These are phyloP conservation scores for Sonneratia alba DNA, from an alignment of 345 rosid species.

Conservation along the genomic window DNA sequence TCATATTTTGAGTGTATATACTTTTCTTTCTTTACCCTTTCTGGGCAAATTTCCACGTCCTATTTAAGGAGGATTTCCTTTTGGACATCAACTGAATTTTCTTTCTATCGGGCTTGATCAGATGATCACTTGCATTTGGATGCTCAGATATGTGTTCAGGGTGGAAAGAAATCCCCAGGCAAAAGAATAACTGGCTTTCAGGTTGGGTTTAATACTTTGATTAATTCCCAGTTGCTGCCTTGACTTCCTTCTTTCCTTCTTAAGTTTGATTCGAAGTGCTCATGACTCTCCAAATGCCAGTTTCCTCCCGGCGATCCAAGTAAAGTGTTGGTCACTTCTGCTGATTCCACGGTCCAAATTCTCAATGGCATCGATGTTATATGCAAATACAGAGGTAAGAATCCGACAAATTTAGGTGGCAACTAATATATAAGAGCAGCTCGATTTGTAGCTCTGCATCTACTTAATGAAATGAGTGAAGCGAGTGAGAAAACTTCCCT, in stretches of 20 bases:
- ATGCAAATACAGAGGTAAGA: constrained; percentile 57
- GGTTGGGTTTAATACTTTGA: constrained; percentile 14
- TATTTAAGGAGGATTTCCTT: neutral
- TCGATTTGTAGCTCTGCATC: neutral
- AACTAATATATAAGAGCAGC: too few species aligned
- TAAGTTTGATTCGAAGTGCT: constrained; percentile 7
- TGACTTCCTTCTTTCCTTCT: constrained; percentile 1
- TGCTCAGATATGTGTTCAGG: constrained; percentile 41
- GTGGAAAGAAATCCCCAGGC: constrained; percentile 57
- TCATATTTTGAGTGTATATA: neutral
- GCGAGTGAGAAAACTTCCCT: too few species aligned
- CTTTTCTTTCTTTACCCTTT: neutral
- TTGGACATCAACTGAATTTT: neutral
- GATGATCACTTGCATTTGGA: constrained; percentile 44
- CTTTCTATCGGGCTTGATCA: constrained; percentile 15
- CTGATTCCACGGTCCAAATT: constrained; percentile 57
- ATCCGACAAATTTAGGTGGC: neutral
- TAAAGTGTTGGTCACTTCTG: constrained; percentile 61
- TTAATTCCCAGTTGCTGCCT: neutral
- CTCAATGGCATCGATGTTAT: constrained; percentile 36
- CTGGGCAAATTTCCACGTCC: neutral
- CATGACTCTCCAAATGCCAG: constrained; percentile 17
- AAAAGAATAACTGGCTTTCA: constrained; percentile 71
- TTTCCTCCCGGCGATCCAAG: constrained; percentile 53
- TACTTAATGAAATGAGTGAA: neutral